Base-by-base conservation (phyloP, 352 stramenopile genomes). In the Pelagophyceae sp. region DNA sequence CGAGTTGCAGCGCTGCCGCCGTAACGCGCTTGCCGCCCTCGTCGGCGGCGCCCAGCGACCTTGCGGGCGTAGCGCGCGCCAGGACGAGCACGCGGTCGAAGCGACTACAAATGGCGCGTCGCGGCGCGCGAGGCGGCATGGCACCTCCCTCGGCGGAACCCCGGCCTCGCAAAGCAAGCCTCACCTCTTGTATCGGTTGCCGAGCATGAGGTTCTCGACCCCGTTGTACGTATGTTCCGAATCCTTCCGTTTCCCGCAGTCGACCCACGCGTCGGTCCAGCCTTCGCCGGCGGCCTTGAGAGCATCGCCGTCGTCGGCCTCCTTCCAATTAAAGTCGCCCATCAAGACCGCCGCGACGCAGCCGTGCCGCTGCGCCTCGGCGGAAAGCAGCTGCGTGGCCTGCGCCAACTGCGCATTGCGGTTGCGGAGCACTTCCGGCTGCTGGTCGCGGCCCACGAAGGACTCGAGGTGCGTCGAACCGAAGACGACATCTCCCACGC, bases 261-360 rank as follows among this genome's bases (percentile, higher is more conserved):
- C 61, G 3, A 15, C 15, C 35, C 33, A 74, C 15, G 67, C 67
- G 67, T 74, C 67, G 33, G 23, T 11, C 67, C 67, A 74, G 33
- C 11, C 67, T 3, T 17, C 11, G 35, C 63, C 63, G 6, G 33
- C 38, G 33, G 27, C 20, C 11, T 20, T 2, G 20, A 35, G 15
- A 2, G 38, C 33, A 11, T 37, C 29, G 33, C 67, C 67, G 35
- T 60, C 37, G 0, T 58, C 33, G 61, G n/a, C 11, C 11, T 74
- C 67, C 35, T 74, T n/a, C 67, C 67, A 74, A n/a, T 74, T 74
- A 23, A 32, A 35, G 67, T 74, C 67, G 67, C 67, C 67, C 2
- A 74, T 2, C 0, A 74, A n/a, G 33, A 74, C n/a, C 23, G 35
- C 67, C 17, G 38, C 35, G 33, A 2, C 38, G 35, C 2, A 32